Evolutionary conservation across 495 filamentous ascomycete genomes (phyloP), one percentile per base, ranked within the genome.

Genomic region (Staphylotrichum longicolle): DNA sequence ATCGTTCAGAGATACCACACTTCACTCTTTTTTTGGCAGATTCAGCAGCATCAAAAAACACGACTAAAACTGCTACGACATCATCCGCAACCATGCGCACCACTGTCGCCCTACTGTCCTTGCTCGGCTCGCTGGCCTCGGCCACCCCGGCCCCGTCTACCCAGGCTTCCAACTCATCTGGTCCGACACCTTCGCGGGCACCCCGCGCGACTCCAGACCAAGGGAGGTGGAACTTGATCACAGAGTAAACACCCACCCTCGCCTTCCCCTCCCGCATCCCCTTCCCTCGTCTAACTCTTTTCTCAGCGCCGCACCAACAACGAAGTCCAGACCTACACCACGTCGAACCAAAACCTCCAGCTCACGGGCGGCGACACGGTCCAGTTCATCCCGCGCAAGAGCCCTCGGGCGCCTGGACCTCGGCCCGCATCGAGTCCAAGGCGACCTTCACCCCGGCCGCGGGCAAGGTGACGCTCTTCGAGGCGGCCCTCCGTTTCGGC

Each of bases 341-440:
- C 61, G 42, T 76, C 73, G 37, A 77, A 72, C 68, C 33, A 62
- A 2, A 80, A 80, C 66, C 54, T 80, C 41, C 78, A 80, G 57
- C 72, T 78, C 60, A 78, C 77, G 1, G 78, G 78, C 54, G 78
- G 78, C 20, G 70, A 68, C 48, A 79, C 78, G 45, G 57, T 80
- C 54, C 77, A 80, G 57, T 71, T 80, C 50, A 69, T 80, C 33
- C 81, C 81, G 9, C 68, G 67, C 53, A 74, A 76, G 53, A 65
- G 67, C 35, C 44, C 33, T 15, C 55, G 10, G 78, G 80, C 12
- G 46, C 60, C 27, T 83, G 81, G 80, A 81, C 78, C 7, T 82
- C 81, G 11, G 77, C 72, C 60, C 78, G 78, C 50, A 75, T 83
- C 67, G 78, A 82, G 63, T 70, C 77, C 56, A 69, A 70, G 51